phyloP scores from a whole-genome alignment of 768 basidiomycete genomes.

The Suillus plorans region DNA sequence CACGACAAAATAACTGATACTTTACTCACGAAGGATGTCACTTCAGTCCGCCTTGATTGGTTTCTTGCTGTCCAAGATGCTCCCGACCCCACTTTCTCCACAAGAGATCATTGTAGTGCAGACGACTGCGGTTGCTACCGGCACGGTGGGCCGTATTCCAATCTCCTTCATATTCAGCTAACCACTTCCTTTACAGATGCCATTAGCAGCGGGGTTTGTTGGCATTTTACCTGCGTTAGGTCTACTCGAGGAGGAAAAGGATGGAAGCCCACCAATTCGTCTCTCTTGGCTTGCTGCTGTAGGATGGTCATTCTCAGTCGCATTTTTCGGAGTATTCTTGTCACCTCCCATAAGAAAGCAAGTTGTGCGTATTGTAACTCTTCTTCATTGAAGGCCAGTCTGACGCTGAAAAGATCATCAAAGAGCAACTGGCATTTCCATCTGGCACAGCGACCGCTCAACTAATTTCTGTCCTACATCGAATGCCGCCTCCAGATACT shows the following conservation, averaged over 20 bases:
- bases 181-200: constrained; percentile 49
- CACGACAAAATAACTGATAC: constrained; percentile 2
- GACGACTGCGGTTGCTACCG: constrained; percentile 94
- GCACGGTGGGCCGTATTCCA: constrained; percentile 41
- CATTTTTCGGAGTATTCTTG: constrained; percentile 98
- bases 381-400: constrained; percentile 4
- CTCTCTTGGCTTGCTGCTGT: constrained; percentile 74
- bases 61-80: constrained; percentile 75
- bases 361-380: constrained; percentile 57
- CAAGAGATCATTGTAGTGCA: constrained; percentile 95
- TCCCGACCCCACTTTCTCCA: constrained; percentile 74
- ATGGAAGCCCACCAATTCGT: constrained; percentile 74
- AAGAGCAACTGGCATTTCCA: constrained; percentile 92
- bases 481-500: constrained; percentile 65
- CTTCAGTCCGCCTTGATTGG: constrained; percentile 93
- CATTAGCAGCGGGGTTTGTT: constrained; percentile 84
- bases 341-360: constrained; percentile 94
- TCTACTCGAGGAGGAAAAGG: constrained; percentile 68
- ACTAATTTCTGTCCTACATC: constrained; percentile 86
- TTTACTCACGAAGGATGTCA: constrained; percentile 72
- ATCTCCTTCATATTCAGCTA: neutral
- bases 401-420: constrained; percentile 63
- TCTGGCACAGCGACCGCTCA: constrained; percentile 97
- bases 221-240: constrained; percentile 91
- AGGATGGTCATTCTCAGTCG: constrained; percentile 86